Conservation (phyloP, 441 rosid genomes). For the Brassica hybrid region DNA sequence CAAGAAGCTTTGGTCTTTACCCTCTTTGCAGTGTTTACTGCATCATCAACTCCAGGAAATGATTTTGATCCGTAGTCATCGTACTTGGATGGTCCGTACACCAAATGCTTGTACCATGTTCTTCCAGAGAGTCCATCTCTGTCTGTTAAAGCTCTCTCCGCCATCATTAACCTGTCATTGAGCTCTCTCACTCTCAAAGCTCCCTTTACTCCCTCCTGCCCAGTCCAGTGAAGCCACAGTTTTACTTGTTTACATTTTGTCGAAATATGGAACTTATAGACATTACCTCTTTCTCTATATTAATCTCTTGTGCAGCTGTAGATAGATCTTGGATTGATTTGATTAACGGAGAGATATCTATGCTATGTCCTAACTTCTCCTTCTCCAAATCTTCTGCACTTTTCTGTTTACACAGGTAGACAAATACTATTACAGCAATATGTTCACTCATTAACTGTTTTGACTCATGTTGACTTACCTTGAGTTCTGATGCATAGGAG, state of each 20-base stretch:
- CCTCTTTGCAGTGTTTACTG: slow-evolving; percentile 52
- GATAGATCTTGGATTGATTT: slow-evolving; percentile 63
- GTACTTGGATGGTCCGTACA: slow-evolving; percentile 77
- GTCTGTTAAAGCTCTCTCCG: slow-evolving; percentile 82
- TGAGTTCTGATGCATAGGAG: slow-evolving; percentile 72
- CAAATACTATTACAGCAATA: neutral
- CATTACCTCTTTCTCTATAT: slow-evolving; percentile 61
- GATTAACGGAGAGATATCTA: slow-evolving; percentile 56
- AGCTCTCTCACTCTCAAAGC: slow-evolving; percentile 62
- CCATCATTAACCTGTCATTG: slow-evolving; percentile 87
- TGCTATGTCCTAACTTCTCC: slow-evolving; percentile 47
- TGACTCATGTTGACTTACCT: slow-evolving; percentile 46
- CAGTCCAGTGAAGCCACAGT: slow-evolving; percentile 1
- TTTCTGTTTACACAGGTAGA: slow-evolving; percentile 48
- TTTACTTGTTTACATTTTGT: slow-evolving; percentile 1
- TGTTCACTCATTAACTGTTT: neutral
- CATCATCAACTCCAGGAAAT: slow-evolving; percentile 71
- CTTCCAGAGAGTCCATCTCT: slow-evolving; percentile 70
- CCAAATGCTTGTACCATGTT: slow-evolving; percentile 88
- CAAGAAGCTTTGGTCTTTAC: slow-evolving; percentile 60
- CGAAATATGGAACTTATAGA: neutral
- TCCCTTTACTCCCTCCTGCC: slow-evolving; percentile 54
- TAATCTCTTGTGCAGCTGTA: slow-evolving; percentile 58
- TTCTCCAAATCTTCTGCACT: slow-evolving; percentile 59
- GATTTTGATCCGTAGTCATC: slow-evolving; percentile 72